Conservation (phyloP, 306 rosid species). For the Gastrolobium bilobum region DNA sequence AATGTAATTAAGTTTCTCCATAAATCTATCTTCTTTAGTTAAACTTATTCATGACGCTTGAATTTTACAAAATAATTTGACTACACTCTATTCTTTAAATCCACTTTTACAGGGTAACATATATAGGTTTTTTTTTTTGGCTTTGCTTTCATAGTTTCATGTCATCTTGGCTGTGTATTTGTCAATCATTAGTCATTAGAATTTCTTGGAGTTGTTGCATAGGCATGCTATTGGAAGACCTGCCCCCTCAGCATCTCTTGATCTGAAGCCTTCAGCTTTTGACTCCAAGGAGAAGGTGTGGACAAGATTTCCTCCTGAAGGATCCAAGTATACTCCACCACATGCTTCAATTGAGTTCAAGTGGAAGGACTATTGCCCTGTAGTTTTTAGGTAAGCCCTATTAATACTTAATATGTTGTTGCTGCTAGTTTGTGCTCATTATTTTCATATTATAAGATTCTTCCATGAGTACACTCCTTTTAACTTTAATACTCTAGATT, state of each 20-base stretch:
- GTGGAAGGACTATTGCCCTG: constrained; percentile 97
- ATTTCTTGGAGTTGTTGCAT: constrained; percentile 35
- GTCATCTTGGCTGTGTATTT: neutral
- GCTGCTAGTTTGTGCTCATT: neutral
- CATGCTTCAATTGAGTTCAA: constrained; percentile 83
- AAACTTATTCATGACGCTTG: neutral
- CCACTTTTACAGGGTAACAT: neutral
- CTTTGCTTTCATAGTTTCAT: neutral
- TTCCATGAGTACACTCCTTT: neutral
- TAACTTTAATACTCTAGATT: neutral
- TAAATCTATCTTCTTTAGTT: too few species aligned
- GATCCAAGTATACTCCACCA: constrained; percentile 91
- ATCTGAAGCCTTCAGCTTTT: constrained; percentile 89
- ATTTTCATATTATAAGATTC: neutral
- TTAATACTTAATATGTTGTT: neutral
- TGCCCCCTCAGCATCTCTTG: constrained; percentile 82
- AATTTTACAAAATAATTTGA: neutral
- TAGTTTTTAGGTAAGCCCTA: constrained; percentile 80
- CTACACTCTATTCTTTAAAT: neutral
- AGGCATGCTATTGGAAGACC: constrained; percentile 96
- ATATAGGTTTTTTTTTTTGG: neutral
- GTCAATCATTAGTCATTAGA: constrained; percentile 2
- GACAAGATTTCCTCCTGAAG: constrained; percentile 95
- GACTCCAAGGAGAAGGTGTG: constrained; percentile 90
- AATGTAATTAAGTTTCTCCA: too few species aligned